Evolutionary conservation across 2,329 filamentous ascomycete species (phyloP), one percentile per base, ranked within the genome.

Genomic region (Fusarium sp.): DNA sequence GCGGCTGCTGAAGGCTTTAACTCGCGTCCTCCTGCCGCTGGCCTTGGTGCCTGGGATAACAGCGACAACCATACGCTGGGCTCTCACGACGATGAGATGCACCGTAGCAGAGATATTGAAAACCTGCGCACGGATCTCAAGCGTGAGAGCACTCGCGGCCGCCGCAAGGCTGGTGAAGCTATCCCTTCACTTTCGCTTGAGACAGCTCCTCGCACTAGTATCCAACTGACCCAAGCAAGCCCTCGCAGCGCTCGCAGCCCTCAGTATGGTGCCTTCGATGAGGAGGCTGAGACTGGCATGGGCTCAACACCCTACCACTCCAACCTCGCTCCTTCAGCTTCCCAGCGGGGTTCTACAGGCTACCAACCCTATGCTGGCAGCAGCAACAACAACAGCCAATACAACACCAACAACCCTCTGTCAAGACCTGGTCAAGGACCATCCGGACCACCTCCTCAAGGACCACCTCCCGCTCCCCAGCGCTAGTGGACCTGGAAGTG

Each of bases 111-210:
- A 59, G 82, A 84, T 23, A 77, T 80, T 48, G 79, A 82, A 54
- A 72, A 71, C n/a, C 67, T 82, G 43, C 80, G 80, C 63, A 77
- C 72, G 42, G 76, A 80, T 49, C 76, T 77, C 55, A 81, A 81
- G 75, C 78, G 80, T 45, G 80, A 82, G 53, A 86, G 84, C 71
- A 83, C 82, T 61, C 81, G 82, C 27, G 85, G 85, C 41, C 83
- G 84, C 34, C 82, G 85, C 69, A 83, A 80, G 74, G 82, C 84
- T 11, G 85, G 85, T 57, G 84, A 86, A 48, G 80, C 78, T 2
- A 71, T 84, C 11, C 80, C 83, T 11, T 71, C 78, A 5, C 75
- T 78, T 32, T 75, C 76, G 53, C 75, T 72, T 61, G 76, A 75
- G 30, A 72, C 73, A 47, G 54, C 74, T 34, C 66, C 67, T 51